These are phyloP conservation scores for Rhizopogon roseolus DNA, from an alignment of 768 basidiomycete species.

Conservation along the genomic window DNA sequence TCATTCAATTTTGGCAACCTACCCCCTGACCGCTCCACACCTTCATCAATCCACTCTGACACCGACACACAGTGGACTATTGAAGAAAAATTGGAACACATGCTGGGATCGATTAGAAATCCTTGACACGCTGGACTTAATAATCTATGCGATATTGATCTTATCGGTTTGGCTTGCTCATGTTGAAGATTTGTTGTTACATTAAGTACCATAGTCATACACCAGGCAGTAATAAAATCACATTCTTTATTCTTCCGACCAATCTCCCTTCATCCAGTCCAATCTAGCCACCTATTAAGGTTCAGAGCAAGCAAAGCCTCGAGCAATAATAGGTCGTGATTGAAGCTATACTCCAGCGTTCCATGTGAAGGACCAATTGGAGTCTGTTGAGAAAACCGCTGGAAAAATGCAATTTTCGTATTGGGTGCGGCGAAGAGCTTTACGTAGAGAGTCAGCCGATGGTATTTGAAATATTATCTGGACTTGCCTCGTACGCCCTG, in stretches of 20 bases:
- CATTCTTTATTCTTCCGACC: slow-evolving; percentile 8
- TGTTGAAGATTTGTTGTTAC: background rate
- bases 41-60: slow-evolving; percentile 60
- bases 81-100: slow-evolving; percentile 72
- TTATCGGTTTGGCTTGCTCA: slow-evolving; percentile 11
- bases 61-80: slow-evolving; percentile 64
- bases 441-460: background rate
- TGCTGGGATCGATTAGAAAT: slow-evolving; percentile 44
- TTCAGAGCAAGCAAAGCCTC: slow-evolving; percentile 62
- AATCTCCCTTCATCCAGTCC: slow-evolving; percentile 20
- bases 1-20: slow-evolving; percentile 71
- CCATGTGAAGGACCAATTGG: slow-evolving; percentile 63
- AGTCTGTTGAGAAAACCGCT: slow-evolving; percentile 46
- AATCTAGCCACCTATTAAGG: slow-evolving; percentile 74
- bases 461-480: background rate
- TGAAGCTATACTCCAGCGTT: slow-evolving; percentile 59
- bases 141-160: slow-evolving; percentile 19
- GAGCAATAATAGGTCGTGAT: slow-evolving; percentile 53
- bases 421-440: slow-evolving; percentile 38
- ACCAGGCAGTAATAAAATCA: slow-evolving; percentile 26
- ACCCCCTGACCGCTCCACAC: slow-evolving; percentile 46
- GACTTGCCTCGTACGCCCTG: slow-evolving; percentile 58
- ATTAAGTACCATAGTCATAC: slow-evolving; percentile 22
- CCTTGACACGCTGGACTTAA: slow-evolving; percentile 17
- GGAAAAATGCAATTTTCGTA: slow-evolving; percentile 53